Evolutionary conservation across 176 grass and related monocot species (phyloP).

Genomic region (Oryza glumipatula): DNA sequence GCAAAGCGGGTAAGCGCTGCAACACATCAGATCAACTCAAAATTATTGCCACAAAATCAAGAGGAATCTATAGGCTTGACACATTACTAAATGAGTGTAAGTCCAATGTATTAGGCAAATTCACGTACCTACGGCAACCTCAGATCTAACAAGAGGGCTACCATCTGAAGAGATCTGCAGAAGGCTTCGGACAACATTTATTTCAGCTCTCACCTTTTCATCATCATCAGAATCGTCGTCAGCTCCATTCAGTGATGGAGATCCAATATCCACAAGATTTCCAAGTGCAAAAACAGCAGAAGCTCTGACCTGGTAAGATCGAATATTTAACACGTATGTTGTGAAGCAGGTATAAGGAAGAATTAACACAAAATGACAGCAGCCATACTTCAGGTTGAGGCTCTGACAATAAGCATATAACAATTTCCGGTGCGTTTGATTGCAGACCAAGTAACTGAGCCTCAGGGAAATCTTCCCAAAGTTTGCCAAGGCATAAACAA

Average conservation of each 20-base stretch:
- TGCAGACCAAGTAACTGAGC: constrained; percentile 71
- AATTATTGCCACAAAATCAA: constrained; percentile 31
- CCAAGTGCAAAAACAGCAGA: constrained; percentile 96
- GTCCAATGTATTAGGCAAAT: constrained; percentile 9
- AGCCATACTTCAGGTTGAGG: constrained; percentile 88
- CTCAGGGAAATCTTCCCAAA: constrained; percentile 97
- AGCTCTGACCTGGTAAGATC: constrained; percentile 85
- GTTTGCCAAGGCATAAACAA: constrained; percentile 94
- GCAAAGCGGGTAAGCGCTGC: constrained; percentile 92
- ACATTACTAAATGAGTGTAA: constrained; percentile 27
- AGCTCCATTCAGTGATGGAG: constrained; percentile 53
- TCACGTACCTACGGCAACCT: constrained; percentile 83
- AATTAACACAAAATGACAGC: constrained; percentile 26
- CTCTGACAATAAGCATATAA: constrained; percentile 63
- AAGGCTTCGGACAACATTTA: constrained; percentile 82
- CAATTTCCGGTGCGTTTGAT: constrained; percentile 58
- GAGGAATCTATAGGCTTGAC: constrained; percentile 8
- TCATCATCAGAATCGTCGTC: constrained; percentile 87
- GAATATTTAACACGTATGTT: constrained; percentile 40
- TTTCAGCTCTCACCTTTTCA: constrained; percentile 82
- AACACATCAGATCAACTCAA: constrained; percentile 47
- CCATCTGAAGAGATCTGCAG: constrained; percentile 78
- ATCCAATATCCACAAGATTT: constrained; percentile 79
- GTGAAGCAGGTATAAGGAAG: constrained; percentile 29
- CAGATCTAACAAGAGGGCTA: constrained; percentile 92